Evolutionary conservation across 202 grass and related monocot genomes (phyloP), one percentile per base, ranked within the genome.

Genomic region (Schoenoplectus tabernaemontani): DNA sequence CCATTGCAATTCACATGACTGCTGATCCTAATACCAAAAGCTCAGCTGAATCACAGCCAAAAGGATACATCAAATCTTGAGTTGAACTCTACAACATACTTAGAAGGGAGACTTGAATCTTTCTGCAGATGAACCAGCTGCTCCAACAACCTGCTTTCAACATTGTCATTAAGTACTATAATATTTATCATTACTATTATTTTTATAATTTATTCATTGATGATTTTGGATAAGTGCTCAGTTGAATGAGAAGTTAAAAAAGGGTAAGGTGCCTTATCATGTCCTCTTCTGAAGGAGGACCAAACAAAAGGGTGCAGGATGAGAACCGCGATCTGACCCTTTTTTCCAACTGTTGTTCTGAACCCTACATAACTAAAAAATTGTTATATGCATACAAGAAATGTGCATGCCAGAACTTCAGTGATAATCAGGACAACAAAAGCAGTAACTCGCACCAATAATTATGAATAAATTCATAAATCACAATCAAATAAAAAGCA

Each of bases 301-400:
- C 59, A 82, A 97, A 97, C 50, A 97, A 82, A 82, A 97, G 91
- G 59, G 89, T 93, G 79, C 86, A 91, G 12, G 91, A 89, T 81
- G 91, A 93, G 74, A 97, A 93, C 38, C 94, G 86, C 26, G 94
- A 97, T 54, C 94, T 85, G 85, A 97, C 91, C 82, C 94, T 92
- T 97, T 97, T 93, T 17, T 97, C 94, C 78, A 97, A 87, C 62
- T 91, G 83, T 69, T 97, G 91, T 69, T 97, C 91, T 39, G 94
- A 91, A 81, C 93, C 94, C 94, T 97, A 78, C 28, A 88, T 82
- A 81, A 62, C 78, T 33, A 16, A 51, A 71, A 3, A 2, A 4
- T 30, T 39, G 50, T 24, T 66, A 78, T 51, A 73, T 33, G 64
- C 39, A 85, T 17, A 41, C 53, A 53, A 42, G 16, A 76, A 57